phyloP scores from a whole-genome alignment of 352 stramenopile species.

The Globisporangium sylvaticum region DNA sequence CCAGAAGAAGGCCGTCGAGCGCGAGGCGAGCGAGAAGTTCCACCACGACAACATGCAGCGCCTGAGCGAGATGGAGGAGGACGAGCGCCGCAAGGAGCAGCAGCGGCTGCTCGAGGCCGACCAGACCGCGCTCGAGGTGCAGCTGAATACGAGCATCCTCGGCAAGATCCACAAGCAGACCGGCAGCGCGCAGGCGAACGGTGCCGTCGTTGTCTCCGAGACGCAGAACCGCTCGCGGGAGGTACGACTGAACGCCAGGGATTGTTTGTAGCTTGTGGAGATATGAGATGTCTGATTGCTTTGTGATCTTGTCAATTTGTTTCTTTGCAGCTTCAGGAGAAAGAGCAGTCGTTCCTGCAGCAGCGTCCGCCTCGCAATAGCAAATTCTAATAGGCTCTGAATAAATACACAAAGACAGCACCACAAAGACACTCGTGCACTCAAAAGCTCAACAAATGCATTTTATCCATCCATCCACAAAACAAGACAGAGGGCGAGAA shows the following conservation, averaged over 20 bases:
- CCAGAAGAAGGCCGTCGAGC: constrained; percentile 29
- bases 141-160: constrained; percentile 67
- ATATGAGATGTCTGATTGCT: neutral
- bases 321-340: constrained; percentile 39
- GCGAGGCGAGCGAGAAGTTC: constrained; percentile 39
- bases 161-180: constrained; percentile 67
- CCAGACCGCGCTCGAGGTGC: constrained; percentile 65
- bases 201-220: constrained; percentile 52
- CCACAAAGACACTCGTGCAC: neutral
- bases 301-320: neutral
- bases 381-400: constrained; percentile 24
- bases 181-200: constrained; percentile 32
- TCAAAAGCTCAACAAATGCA: constrained; percentile 9
- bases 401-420: neutral
- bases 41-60: constrained; percentile 49
- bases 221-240: constrained; percentile 74
- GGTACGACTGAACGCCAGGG: constrained; percentile 20
- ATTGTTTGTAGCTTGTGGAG: neutral
- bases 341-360: constrained; percentile 42
- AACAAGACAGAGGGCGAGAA: neutral
- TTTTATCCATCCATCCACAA: constrained; percentile 7
- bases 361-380: constrained; percentile 23
- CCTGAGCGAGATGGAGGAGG: constrained; percentile 44
- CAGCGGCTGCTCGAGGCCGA: constrained; percentile 53
- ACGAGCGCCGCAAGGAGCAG: constrained; percentile 54